Evolutionary conservation across 202 grass and related monocot species (phyloP).

Genomic region (Carex sylvatica): DNA sequence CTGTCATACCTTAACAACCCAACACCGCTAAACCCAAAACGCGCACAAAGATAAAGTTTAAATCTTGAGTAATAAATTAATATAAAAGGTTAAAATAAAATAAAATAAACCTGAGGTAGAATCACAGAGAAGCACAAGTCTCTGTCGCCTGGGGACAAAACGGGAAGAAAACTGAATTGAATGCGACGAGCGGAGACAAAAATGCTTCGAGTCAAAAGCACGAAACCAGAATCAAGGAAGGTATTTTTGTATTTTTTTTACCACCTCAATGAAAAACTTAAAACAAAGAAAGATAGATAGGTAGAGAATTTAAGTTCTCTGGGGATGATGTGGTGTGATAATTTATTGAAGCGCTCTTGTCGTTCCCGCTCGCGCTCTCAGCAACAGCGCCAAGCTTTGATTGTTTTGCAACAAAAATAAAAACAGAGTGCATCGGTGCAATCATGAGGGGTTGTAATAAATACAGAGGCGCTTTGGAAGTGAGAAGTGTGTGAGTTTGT

Average conservation of each 20-base stretch:
- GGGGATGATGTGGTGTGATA: not conserved
- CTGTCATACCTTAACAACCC: constrained; percentile 34
- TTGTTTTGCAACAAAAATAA: not conserved
- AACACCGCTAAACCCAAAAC: constrained; percentile 19
- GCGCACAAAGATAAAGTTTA: constrained; percentile 19
- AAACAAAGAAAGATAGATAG: constrained; percentile 8
- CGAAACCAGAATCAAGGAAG: constrained; percentile 1
- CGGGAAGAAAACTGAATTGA: not conserved
- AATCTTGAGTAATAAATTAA: constrained; percentile 15
- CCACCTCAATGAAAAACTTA: not conserved
- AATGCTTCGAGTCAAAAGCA: constrained; percentile 2
- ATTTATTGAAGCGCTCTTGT: constrained; percentile 8
- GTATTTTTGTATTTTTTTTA: not conserved
- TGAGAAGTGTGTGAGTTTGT: not conserved
- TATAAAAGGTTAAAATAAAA: not conserved
- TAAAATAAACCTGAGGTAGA: not conserved
- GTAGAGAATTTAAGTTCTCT: constrained; percentile 6
- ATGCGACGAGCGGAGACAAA: not conserved
- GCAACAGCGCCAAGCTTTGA: not conserved
- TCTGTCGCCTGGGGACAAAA: not conserved
- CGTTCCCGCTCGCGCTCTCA: not conserved
- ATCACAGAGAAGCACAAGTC: not conserved
- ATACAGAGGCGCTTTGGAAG: not conserved
- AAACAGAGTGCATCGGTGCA: not conserved
- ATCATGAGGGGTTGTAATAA: not conserved